Evolutionary conservation across 2,329 filamentous ascomycete species (phyloP).

Genomic region (Colletotrichum coccodes): DNA sequence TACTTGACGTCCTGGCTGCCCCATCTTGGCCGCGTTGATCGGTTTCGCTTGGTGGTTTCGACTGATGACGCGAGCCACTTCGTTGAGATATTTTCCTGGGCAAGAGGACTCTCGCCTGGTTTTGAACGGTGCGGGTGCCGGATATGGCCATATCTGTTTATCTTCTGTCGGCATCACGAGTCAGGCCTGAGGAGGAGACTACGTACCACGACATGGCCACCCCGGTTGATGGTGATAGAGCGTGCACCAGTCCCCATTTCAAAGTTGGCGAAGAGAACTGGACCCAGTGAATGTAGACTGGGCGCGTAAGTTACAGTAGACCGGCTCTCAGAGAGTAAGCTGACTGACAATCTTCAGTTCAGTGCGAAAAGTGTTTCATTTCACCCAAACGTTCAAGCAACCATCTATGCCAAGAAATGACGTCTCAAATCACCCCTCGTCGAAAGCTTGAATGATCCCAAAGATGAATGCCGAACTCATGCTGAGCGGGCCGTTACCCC

Average conservation of each 20-base stretch:
- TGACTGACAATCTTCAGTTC: background rate
- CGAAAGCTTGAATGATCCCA: background rate
- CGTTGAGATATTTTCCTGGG: too few species aligned
- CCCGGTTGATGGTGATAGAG: background rate
- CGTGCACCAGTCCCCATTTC: slow-evolving; percentile 11
- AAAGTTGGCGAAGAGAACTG: background rate
- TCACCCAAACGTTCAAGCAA: too few species aligned
- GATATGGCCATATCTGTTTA: slow-evolving; percentile 2
- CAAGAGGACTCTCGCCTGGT: background rate
- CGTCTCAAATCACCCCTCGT: background rate
- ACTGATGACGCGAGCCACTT: background rate
- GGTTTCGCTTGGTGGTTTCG: background rate
- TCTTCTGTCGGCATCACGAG: slow-evolving; percentile 15
- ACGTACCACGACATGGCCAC: slow-evolving; percentile 6
- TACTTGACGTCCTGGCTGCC: slow-evolving; percentile 15
- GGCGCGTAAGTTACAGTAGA: too few species aligned
- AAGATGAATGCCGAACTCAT: background rate
- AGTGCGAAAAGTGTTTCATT: background rate
- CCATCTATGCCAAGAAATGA: background rate
- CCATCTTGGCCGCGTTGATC: background rate
- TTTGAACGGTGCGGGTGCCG: background rate
- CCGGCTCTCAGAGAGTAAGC: background rate
- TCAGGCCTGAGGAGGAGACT: background rate
- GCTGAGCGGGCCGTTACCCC: background rate
- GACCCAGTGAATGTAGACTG: background rate